Evolutionary conservation across 2,329 filamentous ascomycete species (phyloP), one percentile per base, ranked within the genome.

Genomic region (Xylaria sp.): DNA sequence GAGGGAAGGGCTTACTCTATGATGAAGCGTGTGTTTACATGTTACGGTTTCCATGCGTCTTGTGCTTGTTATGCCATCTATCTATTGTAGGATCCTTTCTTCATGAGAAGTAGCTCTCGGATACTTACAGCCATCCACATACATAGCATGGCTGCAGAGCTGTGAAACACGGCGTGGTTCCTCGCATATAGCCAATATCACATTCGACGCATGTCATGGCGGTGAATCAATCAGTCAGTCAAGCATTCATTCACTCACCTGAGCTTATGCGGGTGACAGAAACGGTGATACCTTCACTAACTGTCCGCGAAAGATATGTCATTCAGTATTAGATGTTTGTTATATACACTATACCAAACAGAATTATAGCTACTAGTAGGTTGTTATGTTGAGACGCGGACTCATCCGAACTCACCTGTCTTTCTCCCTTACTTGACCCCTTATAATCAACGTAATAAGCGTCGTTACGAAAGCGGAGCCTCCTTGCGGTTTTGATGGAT

Each of bases 381-480:
- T 41, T 15, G 15, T 15, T 15, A 15, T 44, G 15, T n/a, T 2
- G 13, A 18, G 18, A 7, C 15, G n/a, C 13, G 15, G 2, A 18
- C 15, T 46, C 18, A 46, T 8, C 15, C 15, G 18, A 46, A 46
- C 18, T 7, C 18, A 18, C 6, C 3, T n/a, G 5, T 46, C 20
- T 46, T 7, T 15, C 41, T 6, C 41, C 41, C 13, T 15, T 41
- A 41, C 13, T 15, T 10, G 8, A 15, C 39, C 44, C 18, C 18
- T 18, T 18, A n/a, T 46, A 65, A 44, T 39, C 28, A 41, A 34
- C 41, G 54, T 52, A 50, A 15, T 65, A 58, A 51, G 54, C 32
- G 62, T 52, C 2, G 44, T 51, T 37, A 12, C 44, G 23, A 51
- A 65, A 58, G 62, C 54, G 62, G 62, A 65, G 34, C 44, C 44